Evolutionary conservation across 2,329 filamentous ascomycete genomes (phyloP), one percentile per base, ranked within the genome.

Genomic region (Fusarium graminum): DNA sequence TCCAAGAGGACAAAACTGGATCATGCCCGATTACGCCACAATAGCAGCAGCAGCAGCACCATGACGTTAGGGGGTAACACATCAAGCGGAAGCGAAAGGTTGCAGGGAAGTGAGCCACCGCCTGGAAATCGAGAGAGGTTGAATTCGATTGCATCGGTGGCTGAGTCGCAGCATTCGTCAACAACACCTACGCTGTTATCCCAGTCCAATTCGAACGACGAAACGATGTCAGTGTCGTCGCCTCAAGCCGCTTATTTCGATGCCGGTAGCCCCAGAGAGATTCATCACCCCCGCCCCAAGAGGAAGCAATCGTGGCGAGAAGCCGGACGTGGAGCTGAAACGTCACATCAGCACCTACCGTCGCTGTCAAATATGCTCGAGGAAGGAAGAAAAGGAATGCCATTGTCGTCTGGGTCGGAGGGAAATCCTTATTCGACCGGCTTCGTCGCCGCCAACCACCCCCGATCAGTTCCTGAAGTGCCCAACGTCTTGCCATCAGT

Each of bases 1-100:
- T 79, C 81, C 10, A 88, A 86, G 59, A 76, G 84, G 39, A 71
- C 71, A 17, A 86, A 83, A 69, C 70, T 82, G 4, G 84, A 86
- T 14, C 69, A 75, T 5, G 66, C 61, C n/a, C 72, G 74, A 58
- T 54, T 77, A 29, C 73, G 71, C 17, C 74, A 81, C 42, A 79
- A 80, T 3, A 80, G 78, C 54, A 77, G 73, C 14, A 80, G 79
- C 34, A 80, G 79, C 47, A 63, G 16, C 29, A 71, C 61, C 17
- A 77, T 73, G 11, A 79, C 77, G 6, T 80, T 79, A 5, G 78
- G 76, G 26, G 72, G 73, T 1, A 75, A 74, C 30, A 72, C 68
- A 9, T 75, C 77, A 14, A 81, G 79, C 49, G 79, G 81, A 22
- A 82, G 81, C 49, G 83, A 85, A 34, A 82, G 81, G 59, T 74